Evolutionary conservation across 495 filamentous ascomycete species (phyloP), one percentile per base, ranked within the genome.

Genomic region (Apiosordaria backusii): DNA sequence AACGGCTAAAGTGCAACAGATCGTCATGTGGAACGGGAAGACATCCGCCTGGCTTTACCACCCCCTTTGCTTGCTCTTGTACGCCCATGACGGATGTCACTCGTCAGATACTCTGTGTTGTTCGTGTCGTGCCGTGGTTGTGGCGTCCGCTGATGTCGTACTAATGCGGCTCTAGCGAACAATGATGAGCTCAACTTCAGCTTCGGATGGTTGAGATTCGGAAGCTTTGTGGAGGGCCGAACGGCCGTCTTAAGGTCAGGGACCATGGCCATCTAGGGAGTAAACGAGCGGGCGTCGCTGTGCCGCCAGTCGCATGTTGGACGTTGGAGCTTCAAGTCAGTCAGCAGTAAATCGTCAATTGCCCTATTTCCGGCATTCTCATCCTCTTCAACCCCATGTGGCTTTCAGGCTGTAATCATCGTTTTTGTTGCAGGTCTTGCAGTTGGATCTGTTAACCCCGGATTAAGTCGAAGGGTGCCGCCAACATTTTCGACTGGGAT

Each of bases 1-100:
- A 67, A 25, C 66, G 66, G 10, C 29, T 61, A 55, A 57, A 67
- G 57, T 67, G 66, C 22, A 67, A 22, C 21, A 67, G 50, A 13
- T 64, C 57, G 23, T 64, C 61, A 57, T 67, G 66, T 13, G 61
- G 61, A 10, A 60, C 57, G 1, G 61, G 57, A 18, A 67, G 66
- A 19, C 66, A 67, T 53, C 57, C 57, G 24, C 22, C 40, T 61
- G 59, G 21, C 26, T 61, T 61, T 4, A 61, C 24, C 22, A 21
- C 16, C 35, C n/a, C 3, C 64, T 60, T 53, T 26, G 64, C 22
- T 16, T 24, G 27, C 21, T 60, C 22, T 16, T 58, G 26, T 22
- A 60, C 5, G 15, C 63, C 63, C 63, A 65, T 65, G 21, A 45
- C 21, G 27, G 6, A 9, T 45, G 35, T 45, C 9, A 18, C 35